Conservation (phyloP, 2,329 filamentous ascomycete species). For the Aspergillus bombycis region DNA sequence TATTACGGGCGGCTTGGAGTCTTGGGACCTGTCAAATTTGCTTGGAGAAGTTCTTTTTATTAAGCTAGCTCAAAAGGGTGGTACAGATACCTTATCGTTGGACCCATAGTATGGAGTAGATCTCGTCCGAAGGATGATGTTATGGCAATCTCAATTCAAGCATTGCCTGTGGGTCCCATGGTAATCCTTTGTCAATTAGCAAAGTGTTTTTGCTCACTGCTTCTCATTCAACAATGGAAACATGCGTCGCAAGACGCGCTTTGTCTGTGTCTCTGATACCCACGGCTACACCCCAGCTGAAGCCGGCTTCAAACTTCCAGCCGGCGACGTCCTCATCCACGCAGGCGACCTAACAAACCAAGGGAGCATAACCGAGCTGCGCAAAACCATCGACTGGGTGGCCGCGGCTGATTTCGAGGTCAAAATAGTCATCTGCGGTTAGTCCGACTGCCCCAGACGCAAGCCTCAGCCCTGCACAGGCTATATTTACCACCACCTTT, state of each 20-base stretch:
- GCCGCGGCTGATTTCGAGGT: conserved; percentile 55
- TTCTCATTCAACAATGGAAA: neutral
- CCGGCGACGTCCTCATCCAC: conserved; percentile 62
- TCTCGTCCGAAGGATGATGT: neutral
- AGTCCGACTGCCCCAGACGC: conserved; percentile 13
- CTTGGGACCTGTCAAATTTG: neutral
- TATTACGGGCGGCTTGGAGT: neutral
- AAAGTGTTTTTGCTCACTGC: neutral
- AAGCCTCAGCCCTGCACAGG: neutral
- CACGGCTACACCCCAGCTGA: conserved; percentile 55
- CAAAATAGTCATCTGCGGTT: conserved; percentile 61
- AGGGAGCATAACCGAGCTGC: conserved; percentile 55
- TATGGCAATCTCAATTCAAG: neutral
- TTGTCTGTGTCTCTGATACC: conserved; percentile 64
- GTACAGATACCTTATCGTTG: neutral
- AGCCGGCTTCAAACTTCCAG: conserved; percentile 55
- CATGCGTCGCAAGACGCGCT: conserved; percentile 49
- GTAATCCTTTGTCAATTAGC: neutral
- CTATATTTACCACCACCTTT: neutral
- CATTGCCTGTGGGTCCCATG: neutral
- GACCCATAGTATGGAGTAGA: neutral
- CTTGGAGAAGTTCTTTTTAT: neutral
- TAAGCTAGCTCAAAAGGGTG: neutral
- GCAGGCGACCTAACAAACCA: conserved; percentile 63
- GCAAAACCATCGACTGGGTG: conserved; percentile 57